Conservation (phyloP, 2,329 filamentous ascomycete species). For the Aspergillus pseudonomiae region DNA sequence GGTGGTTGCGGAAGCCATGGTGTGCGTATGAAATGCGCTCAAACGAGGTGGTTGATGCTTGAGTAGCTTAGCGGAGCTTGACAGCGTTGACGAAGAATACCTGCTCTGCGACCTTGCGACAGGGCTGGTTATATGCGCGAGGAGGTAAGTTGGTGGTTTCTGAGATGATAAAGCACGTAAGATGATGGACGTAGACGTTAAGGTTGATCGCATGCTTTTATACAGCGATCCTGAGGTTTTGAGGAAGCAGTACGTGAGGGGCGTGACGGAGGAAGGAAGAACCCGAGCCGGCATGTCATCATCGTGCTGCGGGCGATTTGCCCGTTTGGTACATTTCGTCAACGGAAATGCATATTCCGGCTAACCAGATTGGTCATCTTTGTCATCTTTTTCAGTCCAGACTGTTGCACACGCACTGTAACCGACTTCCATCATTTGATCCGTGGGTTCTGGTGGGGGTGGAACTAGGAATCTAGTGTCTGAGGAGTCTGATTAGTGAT, state of each 20-base stretch:
- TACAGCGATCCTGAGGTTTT: neutral
- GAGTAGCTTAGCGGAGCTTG: neutral
- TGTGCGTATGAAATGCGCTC: slow-evolving; percentile 24
- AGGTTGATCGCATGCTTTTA: neutral
- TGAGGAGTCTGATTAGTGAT: neutral
- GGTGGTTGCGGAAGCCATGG: slow-evolving; percentile 60
- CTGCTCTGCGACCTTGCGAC: neutral
- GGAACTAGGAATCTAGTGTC: neutral
- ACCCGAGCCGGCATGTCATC: slow-evolving; percentile 7
- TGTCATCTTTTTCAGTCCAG: neutral
- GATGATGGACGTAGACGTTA: neutral
- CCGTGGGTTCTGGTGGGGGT: neutral
- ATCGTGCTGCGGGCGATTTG: slow-evolving; percentile 6
- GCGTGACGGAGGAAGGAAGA: neutral
- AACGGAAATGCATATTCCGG: neutral
- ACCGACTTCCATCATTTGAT: neutral
- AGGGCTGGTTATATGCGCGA: neutral
- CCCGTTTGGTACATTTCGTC: slow-evolving; percentile 1
- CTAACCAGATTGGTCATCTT: neutral
- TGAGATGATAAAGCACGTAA: neutral
- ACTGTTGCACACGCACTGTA: neutral
- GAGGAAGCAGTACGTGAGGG: neutral
- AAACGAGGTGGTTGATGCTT: neutral
- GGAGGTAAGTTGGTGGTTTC: neutral
- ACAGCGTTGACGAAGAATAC: neutral